Evolutionary conservation across 2,329 filamentous ascomycete species (phyloP).

Genomic region (Moelleriella libera): DNA sequence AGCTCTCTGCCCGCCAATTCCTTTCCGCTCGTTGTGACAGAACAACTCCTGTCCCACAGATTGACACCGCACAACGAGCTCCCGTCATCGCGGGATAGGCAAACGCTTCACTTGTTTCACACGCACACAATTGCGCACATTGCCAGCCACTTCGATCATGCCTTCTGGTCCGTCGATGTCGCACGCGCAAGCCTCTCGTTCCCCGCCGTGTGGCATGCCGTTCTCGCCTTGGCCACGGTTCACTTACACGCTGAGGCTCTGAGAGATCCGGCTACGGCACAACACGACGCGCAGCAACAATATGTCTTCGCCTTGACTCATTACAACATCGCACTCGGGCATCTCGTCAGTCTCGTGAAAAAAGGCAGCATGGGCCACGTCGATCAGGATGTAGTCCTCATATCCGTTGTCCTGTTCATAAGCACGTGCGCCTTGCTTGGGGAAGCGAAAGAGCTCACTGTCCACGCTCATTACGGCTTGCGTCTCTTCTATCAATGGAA

Average conservation of each 20-base stretch:
- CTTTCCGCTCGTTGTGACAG: neutral
- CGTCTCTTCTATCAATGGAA: neutral
- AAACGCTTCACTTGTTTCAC: neutral
- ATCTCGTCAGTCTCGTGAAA: neutral
- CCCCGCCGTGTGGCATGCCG: neutral
- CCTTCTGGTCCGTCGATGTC: neutral
- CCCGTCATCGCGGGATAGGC: neutral
- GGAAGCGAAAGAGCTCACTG: neutral
- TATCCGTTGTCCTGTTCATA: neutral
- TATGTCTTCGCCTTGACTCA: neutral
- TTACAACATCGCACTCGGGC: neutral
- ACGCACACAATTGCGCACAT: neutral
- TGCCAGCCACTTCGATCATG: neutral
- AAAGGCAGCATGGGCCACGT: neutral
- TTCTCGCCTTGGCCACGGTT: neutral
- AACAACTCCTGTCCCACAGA: neutral
- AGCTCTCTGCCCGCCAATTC: neutral
- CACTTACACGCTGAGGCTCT: neutral
- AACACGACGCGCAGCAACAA: neutral
- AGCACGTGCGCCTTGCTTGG: neutral
- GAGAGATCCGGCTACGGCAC: neutral
- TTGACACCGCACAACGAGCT: neutral
- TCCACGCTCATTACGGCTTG: neutral
- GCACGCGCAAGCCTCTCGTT: neutral
- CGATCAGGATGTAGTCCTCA: neutral